Percentiles rank a stretch among this genome's conserved stretches.
Conservation (phyloP, 352 stramenopile species). For the Elongisporangium anandrum region DNA sequence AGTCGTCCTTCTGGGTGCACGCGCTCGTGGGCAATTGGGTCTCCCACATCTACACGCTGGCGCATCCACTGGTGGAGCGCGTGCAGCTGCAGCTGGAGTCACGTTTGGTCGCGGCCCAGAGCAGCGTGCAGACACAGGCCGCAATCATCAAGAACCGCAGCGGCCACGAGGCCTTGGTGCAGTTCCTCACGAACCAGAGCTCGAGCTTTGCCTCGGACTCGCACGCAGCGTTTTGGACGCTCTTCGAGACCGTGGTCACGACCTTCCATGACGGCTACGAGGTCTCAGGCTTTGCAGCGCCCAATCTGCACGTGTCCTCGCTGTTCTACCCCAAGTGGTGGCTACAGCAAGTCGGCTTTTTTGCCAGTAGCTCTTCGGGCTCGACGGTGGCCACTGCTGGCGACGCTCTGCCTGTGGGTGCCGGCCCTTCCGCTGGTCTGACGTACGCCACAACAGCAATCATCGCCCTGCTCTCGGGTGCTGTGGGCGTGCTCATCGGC, state of each 20-base stretch:
- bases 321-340: constrained; percentile 87
- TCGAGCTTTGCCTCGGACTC: constrained; percentile 43
- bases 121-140: constrained; percentile 31
- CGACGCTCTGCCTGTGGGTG: constrained; percentile 11
- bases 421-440: constrained; percentile 16
- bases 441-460: constrained; percentile 53
- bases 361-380: constrained; percentile 22
- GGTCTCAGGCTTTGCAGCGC: constrained; percentile 44
- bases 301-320: constrained; percentile 34
- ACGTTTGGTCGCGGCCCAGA: constrained; percentile 28
- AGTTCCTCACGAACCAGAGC: constrained; percentile 58
- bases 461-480: constrained; percentile 37
- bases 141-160: constrained; percentile 26
- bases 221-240: constrained; percentile 38
- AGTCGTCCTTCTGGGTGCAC: constrained; percentile 72
- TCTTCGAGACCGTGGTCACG: constrained; percentile 75
- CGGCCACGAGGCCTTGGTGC: constrained; percentile 38
- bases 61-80: constrained; percentile 50
- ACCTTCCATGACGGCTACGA: constrained; percentile 82
- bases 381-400: constrained; percentile 10
- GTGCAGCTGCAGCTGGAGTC: constrained; percentile 59
- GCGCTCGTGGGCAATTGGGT: constrained; percentile 86
- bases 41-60: constrained; percentile 65
- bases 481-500: constrained; percentile 46
- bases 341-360: constrained; percentile 77